phyloP scores from a whole-genome alignment of 2,329 filamentous ascomycete species.

The Penicillium glabrum region DNA sequence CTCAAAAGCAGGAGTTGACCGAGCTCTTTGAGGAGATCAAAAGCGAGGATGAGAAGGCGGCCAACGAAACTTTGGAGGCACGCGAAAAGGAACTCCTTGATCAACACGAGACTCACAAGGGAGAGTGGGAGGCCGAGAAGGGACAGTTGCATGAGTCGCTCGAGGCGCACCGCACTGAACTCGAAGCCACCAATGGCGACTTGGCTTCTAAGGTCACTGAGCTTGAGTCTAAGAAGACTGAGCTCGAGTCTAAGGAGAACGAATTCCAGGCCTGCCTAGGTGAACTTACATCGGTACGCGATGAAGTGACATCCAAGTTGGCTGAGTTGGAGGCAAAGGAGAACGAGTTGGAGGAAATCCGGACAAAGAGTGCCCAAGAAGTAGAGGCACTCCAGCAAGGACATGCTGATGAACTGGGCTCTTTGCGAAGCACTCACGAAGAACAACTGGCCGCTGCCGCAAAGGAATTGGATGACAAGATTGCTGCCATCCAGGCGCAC shows the following conservation, averaged over 20 bases:
- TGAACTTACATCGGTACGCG: constrained; percentile 28
- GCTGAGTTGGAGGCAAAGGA: constrained; percentile 28
- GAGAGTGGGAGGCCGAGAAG: constrained; percentile 39
- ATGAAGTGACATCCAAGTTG: constrained; percentile 28
- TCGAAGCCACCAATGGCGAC: constrained; percentile 32
- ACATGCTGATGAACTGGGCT: constrained; percentile 27
- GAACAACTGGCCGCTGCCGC: constrained; percentile 24
- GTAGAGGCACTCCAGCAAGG: constrained; percentile 22
- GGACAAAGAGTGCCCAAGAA: constrained; percentile 28
- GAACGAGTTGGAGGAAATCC: constrained; percentile 34
- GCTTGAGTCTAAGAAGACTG: constrained; percentile 35
- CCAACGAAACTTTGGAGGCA: constrained; percentile 35
- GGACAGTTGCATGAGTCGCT: constrained; percentile 40
- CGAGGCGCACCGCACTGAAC: constrained; percentile 34
- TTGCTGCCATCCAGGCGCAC: constrained; percentile 26
- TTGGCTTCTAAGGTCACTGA: constrained; percentile 33
- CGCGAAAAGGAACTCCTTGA: constrained; percentile 47
- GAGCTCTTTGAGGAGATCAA: constrained; percentile 50
- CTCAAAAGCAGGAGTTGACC: constrained; percentile 49
- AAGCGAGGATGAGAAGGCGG: constrained; percentile 41
- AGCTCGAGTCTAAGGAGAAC: constrained; percentile 35
- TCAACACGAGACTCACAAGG: constrained; percentile 35
- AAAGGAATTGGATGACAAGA: constrained; percentile 27
- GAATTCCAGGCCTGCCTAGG: constrained; percentile 29
- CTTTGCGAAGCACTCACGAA: constrained; percentile 25